phyloP scores from a whole-genome alignment of 805 yeast genomes.

The Cyberlindnera amylophila region DNA sequence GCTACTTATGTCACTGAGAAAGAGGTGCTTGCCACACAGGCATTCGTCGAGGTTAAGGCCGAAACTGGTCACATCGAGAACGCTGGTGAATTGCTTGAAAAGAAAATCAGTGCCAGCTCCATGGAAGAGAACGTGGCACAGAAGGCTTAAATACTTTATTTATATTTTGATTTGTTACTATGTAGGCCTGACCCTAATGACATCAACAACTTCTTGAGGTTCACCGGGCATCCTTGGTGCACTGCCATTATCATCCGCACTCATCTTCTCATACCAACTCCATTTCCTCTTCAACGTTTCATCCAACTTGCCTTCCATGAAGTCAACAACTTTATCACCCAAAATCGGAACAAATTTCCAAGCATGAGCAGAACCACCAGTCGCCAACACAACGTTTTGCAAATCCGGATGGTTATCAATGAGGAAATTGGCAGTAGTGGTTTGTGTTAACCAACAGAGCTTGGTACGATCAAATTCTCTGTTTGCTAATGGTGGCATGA shows the following conservation, averaged over 20 bases:
- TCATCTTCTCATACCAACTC: conserved; percentile 16
- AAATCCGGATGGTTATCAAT: conserved; percentile 28
- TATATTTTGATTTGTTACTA: no score
- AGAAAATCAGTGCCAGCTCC: no score
- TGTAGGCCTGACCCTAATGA: not conserved
- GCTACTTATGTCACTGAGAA: conserved; percentile 7
- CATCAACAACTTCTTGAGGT: conserved; percentile 4
- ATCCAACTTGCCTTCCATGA: conserved; percentile 11
- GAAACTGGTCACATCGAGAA: conserved; percentile 3
- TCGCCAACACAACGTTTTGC: conserved; percentile 28
- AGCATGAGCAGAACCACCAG: conserved; percentile 34
- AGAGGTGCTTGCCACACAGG: not conserved
- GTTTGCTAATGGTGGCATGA: conserved; percentile 11
- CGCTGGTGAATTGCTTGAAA: not conserved
- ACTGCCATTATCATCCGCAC: conserved; percentile 9
- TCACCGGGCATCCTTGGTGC: conserved; percentile 14
- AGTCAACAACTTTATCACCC: conserved; percentile 24
- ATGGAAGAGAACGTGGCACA: no score
- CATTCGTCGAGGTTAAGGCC: conserved; percentile 5
- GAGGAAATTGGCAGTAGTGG: conserved; percentile 29
- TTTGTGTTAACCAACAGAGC: conserved; percentile 37
- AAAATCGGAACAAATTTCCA: conserved; percentile 31
- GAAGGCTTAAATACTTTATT: no score
- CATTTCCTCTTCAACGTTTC: conserved; percentile 6
- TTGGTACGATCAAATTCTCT: conserved; percentile 29